Evolutionary conservation across 768 basidiomycete species (phyloP).

Genomic region (Mycena kentingensis): DNA sequence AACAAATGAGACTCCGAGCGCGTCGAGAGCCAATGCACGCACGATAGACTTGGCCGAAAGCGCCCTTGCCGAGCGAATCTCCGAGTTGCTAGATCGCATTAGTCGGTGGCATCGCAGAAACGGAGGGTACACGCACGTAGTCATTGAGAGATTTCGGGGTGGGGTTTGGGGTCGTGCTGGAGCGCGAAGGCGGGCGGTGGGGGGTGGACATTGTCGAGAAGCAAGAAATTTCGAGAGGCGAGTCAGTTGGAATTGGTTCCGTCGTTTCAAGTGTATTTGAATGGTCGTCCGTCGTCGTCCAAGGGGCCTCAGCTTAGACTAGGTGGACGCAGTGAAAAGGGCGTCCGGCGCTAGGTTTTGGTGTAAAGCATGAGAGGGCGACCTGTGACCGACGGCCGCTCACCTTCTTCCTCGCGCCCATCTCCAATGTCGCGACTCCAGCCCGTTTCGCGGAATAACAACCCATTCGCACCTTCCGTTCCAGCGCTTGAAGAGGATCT

Average conservation of each 20-base stretch:
- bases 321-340: not conserved
- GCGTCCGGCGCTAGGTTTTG: too few species aligned
- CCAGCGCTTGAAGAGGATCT: constrained; percentile 12
- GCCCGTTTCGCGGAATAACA: not conserved
- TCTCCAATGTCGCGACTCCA: not conserved
- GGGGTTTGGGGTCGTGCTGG: constrained; percentile 40
- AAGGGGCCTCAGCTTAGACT: not conserved
- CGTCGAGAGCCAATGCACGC: constrained; percentile 36
- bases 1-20: not conserved
- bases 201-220: constrained; percentile 18
- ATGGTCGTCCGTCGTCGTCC: constrained; percentile 3
- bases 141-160: constrained; percentile 70
- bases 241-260: constrained; percentile 19
- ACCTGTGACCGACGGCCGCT: too few species aligned
- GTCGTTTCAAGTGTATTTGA: constrained; percentile 19
- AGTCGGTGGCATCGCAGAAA: constrained; percentile 1
- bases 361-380: too few species aligned
- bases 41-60: constrained; percentile 97
- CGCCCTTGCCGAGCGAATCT: constrained; percentile 94
- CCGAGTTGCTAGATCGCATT: constrained; percentile 76
- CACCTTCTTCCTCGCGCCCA: not conserved
- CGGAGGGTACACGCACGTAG: constrained; percentile 47
- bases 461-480: constrained; percentile 9
- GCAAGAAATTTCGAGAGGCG: constrained; percentile 38
- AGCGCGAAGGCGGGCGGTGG: constrained; percentile 14